Conservation (phyloP, 2,329 filamentous ascomycete genomes). For the Coccinonectria pachysandricola region DNA sequence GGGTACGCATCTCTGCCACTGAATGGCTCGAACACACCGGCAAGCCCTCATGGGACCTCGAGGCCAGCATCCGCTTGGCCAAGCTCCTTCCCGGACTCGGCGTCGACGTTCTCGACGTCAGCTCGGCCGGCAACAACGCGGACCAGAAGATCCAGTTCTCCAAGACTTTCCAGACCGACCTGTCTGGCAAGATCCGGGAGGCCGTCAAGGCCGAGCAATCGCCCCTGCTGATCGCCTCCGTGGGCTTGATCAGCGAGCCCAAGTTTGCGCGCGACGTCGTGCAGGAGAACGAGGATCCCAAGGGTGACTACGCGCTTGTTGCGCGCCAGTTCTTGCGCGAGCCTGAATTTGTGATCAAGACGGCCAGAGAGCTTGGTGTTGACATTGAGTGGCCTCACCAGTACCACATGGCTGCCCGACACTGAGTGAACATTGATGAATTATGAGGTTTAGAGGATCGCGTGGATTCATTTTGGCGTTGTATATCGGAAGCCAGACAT, state of each 20-base stretch:
- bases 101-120: constrained; percentile 77
- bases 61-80: constrained; percentile 36
- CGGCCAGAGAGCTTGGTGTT: constrained; percentile 62
- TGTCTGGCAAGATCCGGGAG: constrained; percentile 62
- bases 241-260: constrained; percentile 63
- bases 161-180: constrained; percentile 63
- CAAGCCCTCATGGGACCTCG: constrained; percentile 53
- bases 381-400: constrained; percentile 64
- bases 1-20: constrained; percentile 50
- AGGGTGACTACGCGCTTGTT: constrained; percentile 61
- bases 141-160: constrained; percentile 49
- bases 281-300: constrained; percentile 35
- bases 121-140: constrained; percentile 60
- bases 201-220: constrained; percentile 41
- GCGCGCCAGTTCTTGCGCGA: constrained; percentile 75
- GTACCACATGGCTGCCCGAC: constrained; percentile 32
- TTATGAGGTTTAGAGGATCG: too few species aligned
- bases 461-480: too few species aligned
- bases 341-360: constrained; percentile 64
- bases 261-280: constrained; percentile 52
- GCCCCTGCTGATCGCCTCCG: constrained; percentile 56
- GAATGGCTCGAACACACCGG: constrained; percentile 48
- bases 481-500: too few species aligned
- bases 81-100: constrained; percentile 58
- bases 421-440: too few species aligned